Evolutionary conservation across 345 rosid species (phyloP), one percentile per base, ranked within the genome.

Genomic region (Passiflora organensis): DNA sequence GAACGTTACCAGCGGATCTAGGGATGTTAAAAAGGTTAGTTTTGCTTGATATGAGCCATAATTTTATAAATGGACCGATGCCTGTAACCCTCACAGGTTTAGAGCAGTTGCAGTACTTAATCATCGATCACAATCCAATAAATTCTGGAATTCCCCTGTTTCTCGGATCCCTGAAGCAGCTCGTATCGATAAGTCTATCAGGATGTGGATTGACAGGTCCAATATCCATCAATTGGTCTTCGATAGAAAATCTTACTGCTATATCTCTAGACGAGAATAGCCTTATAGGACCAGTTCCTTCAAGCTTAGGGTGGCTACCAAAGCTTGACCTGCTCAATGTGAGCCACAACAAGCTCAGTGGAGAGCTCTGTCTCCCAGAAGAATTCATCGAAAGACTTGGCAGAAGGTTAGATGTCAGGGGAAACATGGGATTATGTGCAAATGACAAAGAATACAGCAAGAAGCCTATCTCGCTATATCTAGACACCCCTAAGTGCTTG

Each of bases 21-120:
- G 74, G 80, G 37, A 46, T 53, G 25, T 66, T 75, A 28, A 69
- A 59, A 46, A 69, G 57, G 65, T 64, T 75, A 50, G 76, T 72
- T 16, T 72, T 78, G 63, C 78, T 78, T 48, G 83, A 78, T 51
- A 43, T 78, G 28, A 75, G 72, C 57, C 76, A 72, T 23, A 78
- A 75, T 51, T 58, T 48, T 22, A 54, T 75, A 36, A 59, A 22
- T 44, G 83, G 80, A 15, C 78, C 80, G 67, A 57, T 78, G 11
- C 83, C 83, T 24, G 67, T 52, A 42, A 58, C 67, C 6, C 55
- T 78, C 19, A 58, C 83, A 44, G 70, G 78, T 11, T 70, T 78
- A 17, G 48, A 63, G 1, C 67, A 72, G 43, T 28, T 78, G 39
- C 63, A 78, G 49, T 67, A 75, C 72, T 49, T 72, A 12, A 58